Percentiles rank a stretch among this genome's conserved stretches.
These are phyloP conservation scores for Stagonosporopsis chrysanthemi DNA, from an alignment of 2,329 filamentous ascomycete genomes.

Conservation along the genomic window DNA sequence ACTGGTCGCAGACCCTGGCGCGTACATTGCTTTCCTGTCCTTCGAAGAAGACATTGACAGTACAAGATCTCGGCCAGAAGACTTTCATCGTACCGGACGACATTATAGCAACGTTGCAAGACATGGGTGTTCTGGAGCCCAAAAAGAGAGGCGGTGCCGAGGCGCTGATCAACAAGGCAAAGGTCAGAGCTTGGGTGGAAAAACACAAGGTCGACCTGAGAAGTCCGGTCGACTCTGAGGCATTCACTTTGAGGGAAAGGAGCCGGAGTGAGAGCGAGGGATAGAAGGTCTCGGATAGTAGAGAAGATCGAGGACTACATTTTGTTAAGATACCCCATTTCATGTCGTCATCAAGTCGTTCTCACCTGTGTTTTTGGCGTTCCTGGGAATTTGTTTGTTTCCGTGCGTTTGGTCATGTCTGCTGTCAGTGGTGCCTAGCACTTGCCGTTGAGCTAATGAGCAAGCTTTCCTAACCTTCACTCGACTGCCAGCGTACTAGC, in stretches of 20 bases:
- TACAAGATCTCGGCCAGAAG: conserved; percentile 74
- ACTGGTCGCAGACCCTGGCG: conserved; percentile 85
- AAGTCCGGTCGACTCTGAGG: conserved; percentile 73
- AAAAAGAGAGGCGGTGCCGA: conserved; percentile 59
- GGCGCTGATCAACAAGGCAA: conserved; percentile 64
- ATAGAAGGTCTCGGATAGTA: conserved; percentile 21
- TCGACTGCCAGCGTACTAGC: too few species aligned
- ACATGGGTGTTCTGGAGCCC: conserved; percentile 75
- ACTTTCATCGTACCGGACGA: conserved; percentile 90
- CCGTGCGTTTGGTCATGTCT: neutral
- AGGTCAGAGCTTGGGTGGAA: conserved; percentile 71
- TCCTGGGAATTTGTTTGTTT: neutral
- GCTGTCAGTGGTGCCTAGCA: neutral
- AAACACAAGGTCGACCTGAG: conserved; percentile 68
- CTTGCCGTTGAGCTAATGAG: neutral
- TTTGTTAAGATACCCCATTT: conserved; percentile 15
- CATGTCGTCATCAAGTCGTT: neutral
- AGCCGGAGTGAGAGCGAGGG: conserved; percentile 54
- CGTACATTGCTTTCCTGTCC: conserved; percentile 64
- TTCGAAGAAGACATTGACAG: conserved; percentile 63
- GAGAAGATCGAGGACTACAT: neutral
- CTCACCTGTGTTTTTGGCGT: neutral
- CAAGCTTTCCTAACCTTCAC: too few species aligned
- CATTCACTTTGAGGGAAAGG: conserved; percentile 70
- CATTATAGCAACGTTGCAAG: conserved; percentile 76